Evolutionary conservation across 176 grass and related monocot genomes (phyloP).

Genomic region (Zoysia japonica): DNA sequence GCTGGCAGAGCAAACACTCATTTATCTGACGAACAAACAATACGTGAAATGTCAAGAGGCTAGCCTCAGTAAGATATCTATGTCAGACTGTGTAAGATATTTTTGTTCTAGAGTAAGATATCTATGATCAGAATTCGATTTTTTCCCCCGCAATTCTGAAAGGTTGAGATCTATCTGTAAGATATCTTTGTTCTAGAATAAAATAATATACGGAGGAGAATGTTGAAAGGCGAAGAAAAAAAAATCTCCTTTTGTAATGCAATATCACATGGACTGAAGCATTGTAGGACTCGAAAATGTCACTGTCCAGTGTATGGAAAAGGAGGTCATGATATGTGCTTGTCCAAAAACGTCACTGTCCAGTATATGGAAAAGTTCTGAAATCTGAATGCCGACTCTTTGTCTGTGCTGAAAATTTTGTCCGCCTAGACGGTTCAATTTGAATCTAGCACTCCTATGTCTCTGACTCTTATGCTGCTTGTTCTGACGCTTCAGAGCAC

Average conservation of each 20-base stretch:
- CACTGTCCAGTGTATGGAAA: constrained; percentile 8
- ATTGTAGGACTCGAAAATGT: not conserved
- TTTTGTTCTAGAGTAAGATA: no score
- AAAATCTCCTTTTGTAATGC: not conserved
- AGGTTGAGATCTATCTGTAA: not conserved
- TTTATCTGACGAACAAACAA: no score
- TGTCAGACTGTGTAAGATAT: no score
- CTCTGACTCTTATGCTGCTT: not conserved
- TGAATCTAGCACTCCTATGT: not conserved
- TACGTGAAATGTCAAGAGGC: no score
- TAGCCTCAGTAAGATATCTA: no score
- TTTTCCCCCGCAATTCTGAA: not conserved
- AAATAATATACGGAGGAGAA: no score
- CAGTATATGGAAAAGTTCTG: not conserved
- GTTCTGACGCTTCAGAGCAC: constrained; percentile 20
- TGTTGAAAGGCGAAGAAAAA: not conserved
- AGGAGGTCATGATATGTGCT: not conserved
- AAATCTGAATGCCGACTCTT: not conserved
- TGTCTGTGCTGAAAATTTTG: not conserved
- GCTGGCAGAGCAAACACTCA: no score
- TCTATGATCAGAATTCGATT: no score
- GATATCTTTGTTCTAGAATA: no score
- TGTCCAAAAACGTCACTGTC: constrained; percentile 2
- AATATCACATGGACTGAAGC: not conserved
- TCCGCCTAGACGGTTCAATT: not conserved